Conservation (phyloP, 2,329 filamentous ascomycete species). For the Clarireedia homoeocarpa region DNA sequence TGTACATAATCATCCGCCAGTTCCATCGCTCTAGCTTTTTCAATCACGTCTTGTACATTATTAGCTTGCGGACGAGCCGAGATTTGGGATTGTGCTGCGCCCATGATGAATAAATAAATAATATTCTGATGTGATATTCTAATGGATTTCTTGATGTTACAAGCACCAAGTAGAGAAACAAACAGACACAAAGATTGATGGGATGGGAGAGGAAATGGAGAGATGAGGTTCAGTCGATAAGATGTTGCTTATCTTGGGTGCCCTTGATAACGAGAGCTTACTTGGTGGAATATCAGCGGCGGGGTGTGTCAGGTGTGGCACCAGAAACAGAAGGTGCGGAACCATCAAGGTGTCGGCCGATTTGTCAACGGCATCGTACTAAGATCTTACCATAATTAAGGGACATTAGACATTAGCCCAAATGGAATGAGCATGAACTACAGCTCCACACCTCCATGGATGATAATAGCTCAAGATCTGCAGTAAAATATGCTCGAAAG, state of each 20-base stretch:
- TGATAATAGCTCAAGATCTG: no score
- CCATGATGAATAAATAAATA: neutral
- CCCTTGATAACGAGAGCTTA: neutral
- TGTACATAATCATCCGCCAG: conserved; percentile 39
- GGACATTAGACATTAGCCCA: no score
- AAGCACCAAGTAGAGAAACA: neutral
- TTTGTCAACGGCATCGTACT: no score
- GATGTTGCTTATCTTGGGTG: neutral
- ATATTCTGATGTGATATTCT: no score
- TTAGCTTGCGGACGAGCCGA: neutral
- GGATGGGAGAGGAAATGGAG: neutral
- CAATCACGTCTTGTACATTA: neutral
- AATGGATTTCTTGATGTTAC: neutral
- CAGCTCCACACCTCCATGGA: neutral
- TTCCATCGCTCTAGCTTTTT: neutral
- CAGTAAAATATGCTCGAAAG: no score
- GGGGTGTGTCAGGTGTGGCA: neutral
- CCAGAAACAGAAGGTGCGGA: neutral
- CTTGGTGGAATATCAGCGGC: neutral
- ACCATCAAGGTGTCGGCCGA: neutral
- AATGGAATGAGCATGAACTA: no score
- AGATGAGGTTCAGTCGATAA: no score
- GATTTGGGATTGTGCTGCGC: neutral
- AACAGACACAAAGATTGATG: neutral
- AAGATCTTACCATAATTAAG: no score